phyloP scores from a whole-genome alignment of 2,329 filamentous ascomycete genomes.

The Myriosclerotinia scirpicola region DNA sequence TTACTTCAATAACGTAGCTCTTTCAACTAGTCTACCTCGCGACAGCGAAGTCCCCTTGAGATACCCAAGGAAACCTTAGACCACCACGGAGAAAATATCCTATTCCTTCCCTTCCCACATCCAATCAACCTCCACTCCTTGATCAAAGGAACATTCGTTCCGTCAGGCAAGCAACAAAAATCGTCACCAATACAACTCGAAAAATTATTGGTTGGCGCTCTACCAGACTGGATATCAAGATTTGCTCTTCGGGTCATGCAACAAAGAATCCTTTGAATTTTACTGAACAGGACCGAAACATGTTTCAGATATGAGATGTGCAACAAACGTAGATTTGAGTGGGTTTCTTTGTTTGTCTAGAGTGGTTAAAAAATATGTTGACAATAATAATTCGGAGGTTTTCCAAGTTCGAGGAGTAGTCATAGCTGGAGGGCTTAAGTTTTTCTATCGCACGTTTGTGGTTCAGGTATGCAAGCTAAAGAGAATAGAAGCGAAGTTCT shows the following conservation, averaged over 20 bases:
- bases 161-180: slow-evolving; percentile 8
- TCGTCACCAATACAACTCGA: not conserved
- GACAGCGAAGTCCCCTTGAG: not conserved
- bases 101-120: not conserved
- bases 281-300: slow-evolving; percentile 1
- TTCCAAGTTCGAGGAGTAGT: not conserved
- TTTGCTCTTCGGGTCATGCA: not conserved
- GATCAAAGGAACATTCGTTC: slow-evolving; percentile 5
- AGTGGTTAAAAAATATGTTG: not conserved
- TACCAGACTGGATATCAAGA: not conserved
- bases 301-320: slow-evolving; percentile 22
- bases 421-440: too few relatives aligned
- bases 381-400: not conserved
- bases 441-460: not conserved
- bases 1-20: not conserved
- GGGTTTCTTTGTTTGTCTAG: slow-evolving; percentile 1
- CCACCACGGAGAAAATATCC: not conserved
- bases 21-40: not conserved
- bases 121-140: not conserved
- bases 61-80: not conserved
- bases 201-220: not conserved
- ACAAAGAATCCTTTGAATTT: slow-evolving; percentile 2
- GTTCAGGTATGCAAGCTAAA: not conserved
- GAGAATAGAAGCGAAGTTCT: not conserved
- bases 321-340: not conserved